A percentile compares a stretch with the other conserved stretches of the same genome.
Conservation (phyloP, 495 filamentous ascomycete species). For the Aspergillus conjunctus region DNA sequence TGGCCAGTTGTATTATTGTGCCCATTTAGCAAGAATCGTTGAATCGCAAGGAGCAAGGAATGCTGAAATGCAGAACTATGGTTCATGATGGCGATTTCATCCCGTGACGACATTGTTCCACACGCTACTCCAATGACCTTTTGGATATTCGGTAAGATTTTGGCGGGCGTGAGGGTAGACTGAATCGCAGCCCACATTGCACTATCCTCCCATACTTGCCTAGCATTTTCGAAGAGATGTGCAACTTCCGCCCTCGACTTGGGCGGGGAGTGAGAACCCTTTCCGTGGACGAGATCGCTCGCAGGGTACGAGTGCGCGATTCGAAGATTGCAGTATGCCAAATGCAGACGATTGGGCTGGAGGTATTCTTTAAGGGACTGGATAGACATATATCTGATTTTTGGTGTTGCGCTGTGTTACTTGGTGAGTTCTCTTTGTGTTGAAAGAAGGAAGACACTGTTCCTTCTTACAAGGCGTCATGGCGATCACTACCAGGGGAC, state of each 20-base stretch:
- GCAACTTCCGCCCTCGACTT: neutral
- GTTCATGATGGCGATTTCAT: neutral
- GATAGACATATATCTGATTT: neutral
- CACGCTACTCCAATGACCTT: conserved; percentile 29
- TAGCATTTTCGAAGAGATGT: neutral
- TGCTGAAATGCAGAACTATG: conserved; percentile 12
- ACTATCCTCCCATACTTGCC: conserved; percentile 3
- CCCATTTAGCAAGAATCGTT: neutral
- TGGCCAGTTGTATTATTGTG: neutral
- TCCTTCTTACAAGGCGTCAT: neutral
- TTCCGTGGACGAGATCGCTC: neutral
- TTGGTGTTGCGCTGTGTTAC: neutral
- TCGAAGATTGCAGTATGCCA: neutral
- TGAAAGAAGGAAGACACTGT: neutral
- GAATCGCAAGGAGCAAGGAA: neutral
- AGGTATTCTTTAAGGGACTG: neutral
- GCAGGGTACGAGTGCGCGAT: neutral
- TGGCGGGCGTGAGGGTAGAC: conserved; percentile 1
- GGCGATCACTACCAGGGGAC: too few relatives aligned
- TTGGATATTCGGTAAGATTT: conserved; percentile 6
- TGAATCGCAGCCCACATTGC: conserved; percentile 2
- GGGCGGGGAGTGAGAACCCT: neutral
- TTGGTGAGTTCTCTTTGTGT: too few relatives aligned
- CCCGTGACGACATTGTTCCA: conserved; percentile 14
- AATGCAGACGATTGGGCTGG: neutral